phyloP scores from a whole-genome alignment of 225 moss, liverwort and hornwort genomes.

The Bryum argenteum region DNA sequence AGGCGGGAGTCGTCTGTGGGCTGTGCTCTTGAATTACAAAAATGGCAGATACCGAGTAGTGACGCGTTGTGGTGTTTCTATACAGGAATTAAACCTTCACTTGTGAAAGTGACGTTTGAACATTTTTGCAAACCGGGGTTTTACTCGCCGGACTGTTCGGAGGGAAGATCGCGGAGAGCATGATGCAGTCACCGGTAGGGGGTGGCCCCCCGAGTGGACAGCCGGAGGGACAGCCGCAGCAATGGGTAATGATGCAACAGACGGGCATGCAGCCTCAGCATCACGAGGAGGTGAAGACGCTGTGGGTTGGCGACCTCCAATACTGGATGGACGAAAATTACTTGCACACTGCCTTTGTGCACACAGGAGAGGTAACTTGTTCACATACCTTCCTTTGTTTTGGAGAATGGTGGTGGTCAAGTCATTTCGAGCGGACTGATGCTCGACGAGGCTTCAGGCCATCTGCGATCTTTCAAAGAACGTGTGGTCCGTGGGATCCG shows the following conservation, averaged over 20 bases:
- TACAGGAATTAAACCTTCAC: neutral
- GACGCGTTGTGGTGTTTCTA: neutral
- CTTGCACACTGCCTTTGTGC: conserved; percentile 88
- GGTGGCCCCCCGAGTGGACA: conserved; percentile 83
- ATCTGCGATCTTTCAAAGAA: neutral
- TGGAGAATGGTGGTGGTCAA: neutral
- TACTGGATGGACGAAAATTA: conserved; percentile 99
- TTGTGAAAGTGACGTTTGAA: neutral
- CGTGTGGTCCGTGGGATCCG: neutral
- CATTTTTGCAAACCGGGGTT: neutral
- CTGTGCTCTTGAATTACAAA: neutral
- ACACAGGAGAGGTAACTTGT: conserved; percentile 75
- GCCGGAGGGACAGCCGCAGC: conserved; percentile 88
- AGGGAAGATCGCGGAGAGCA: conserved; percentile 55
- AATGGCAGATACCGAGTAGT: neutral
- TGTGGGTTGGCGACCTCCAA: conserved; percentile 98
- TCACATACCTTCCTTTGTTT: neutral
- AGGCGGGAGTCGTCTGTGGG: neutral
- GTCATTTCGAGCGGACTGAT: too few relatives aligned
- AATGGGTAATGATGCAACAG: conserved; percentile 74
- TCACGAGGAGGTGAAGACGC: conserved; percentile 97
- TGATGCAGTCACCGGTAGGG: conserved; percentile 99
- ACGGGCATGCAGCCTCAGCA: conserved; percentile 84
- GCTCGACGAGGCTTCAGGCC: too few relatives aligned
- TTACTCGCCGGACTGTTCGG: conserved; percentile 28